Evolutionary conservation across 75 land plant genomes (phyloP).

Genomic region (Chamaecyparis obtusa): DNA sequence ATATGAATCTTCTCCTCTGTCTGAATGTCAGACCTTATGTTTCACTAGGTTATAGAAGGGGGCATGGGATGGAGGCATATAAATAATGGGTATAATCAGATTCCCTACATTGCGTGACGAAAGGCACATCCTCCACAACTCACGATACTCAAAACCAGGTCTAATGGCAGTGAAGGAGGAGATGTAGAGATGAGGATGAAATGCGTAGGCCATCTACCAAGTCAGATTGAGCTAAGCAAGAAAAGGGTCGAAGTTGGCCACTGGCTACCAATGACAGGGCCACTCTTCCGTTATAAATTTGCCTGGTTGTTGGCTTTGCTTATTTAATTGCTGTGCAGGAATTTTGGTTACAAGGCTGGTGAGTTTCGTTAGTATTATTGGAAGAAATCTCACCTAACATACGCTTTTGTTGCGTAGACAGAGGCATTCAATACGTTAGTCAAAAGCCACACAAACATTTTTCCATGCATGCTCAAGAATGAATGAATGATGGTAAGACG

Average conservation of each 20-base stretch:
- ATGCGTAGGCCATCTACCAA: not conserved
- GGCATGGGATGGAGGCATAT: not conserved
- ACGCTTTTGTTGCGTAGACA: too few relatives aligned
- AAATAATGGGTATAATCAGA: not conserved
- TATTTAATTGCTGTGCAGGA: not conserved
- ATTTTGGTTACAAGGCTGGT: not conserved
- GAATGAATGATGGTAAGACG: too few relatives aligned
- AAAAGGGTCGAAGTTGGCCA: not conserved
- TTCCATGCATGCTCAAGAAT: too few relatives aligned
- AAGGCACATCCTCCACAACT: not conserved
- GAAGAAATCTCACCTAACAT: too few relatives aligned
- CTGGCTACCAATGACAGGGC: not conserved
- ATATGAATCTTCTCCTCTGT: not conserved
- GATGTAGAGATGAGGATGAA: not conserved
- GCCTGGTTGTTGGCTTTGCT: not conserved
- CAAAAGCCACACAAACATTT: too few relatives aligned
- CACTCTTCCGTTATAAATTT: not conserved
- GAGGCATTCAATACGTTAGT: too few relatives aligned
- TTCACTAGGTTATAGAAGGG: not conserved
- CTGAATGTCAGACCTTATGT: not conserved
- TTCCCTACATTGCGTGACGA: not conserved
- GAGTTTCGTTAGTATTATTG: not conserved
- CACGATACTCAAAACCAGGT: not conserved
- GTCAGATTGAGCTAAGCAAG: not conserved
- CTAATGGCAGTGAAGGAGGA: not conserved